phyloP scores from a whole-genome alignment of 2,329 filamentous ascomycete genomes.

The Neurospora sp. region DNA sequence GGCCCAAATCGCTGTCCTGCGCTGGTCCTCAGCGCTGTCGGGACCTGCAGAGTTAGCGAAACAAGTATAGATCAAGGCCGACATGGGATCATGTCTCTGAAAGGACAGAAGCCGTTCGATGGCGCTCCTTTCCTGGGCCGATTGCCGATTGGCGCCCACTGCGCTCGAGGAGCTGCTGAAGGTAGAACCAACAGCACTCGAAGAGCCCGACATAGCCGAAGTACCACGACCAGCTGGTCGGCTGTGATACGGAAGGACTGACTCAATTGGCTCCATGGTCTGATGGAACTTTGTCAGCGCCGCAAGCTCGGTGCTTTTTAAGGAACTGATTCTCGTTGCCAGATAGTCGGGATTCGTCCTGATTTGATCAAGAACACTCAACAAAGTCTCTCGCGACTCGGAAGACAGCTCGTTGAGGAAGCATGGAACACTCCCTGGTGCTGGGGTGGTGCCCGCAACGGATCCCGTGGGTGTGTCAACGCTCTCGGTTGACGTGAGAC shows the following conservation, averaged over 20 bases:
- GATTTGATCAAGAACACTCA: slow-evolving; percentile 72
- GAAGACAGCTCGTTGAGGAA: slow-evolving; percentile 66
- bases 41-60: slow-evolving; percentile 80
- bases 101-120: slow-evolving; percentile 82
- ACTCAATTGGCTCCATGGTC: slow-evolving; percentile 70
- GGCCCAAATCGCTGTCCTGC: slow-evolving; percentile 80
- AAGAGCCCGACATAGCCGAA: slow-evolving; percentile 14
- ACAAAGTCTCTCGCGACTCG: slow-evolving; percentile 62
- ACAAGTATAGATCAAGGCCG: slow-evolving; percentile 75
- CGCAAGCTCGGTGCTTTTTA: slow-evolving; percentile 67
- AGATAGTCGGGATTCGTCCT: slow-evolving; percentile 83
- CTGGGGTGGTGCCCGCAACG: slow-evolving; percentile 26
- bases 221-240: slow-evolving; percentile 35
- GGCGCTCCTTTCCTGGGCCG: slow-evolving; percentile 40
- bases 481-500: slow-evolving; percentile 40
- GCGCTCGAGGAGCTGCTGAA: slow-evolving; percentile 10
- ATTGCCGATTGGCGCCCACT: slow-evolving; percentile 20
- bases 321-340: slow-evolving; percentile 66
- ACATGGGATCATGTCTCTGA: slow-evolving; percentile 78
- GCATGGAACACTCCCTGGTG: slow-evolving; percentile 36
- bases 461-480: slow-evolving; percentile 37
- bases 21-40: slow-evolving; percentile 69
- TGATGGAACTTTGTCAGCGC: slow-evolving; percentile 70
- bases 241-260: slow-evolving; percentile 63
- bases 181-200: slow-evolving; percentile 3